phyloP scores from a whole-genome alignment of 169 alveolate genomes.

The Eimeria praecox region DNA sequence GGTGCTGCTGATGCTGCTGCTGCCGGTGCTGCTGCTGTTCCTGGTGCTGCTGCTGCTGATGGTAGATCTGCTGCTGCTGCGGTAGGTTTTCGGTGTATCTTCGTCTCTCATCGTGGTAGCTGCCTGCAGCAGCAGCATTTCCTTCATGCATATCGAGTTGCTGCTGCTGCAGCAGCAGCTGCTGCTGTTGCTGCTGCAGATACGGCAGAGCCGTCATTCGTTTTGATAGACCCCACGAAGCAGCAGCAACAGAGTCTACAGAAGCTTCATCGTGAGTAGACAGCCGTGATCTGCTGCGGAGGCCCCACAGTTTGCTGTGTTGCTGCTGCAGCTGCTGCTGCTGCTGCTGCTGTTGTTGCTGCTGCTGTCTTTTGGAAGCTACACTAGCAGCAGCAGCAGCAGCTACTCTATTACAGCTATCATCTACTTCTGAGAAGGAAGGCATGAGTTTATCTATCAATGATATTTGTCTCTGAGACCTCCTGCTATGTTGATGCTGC shows the following conservation, averaged over 20 bases:
- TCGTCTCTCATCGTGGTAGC: not conserved
- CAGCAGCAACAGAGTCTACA: not conserved
- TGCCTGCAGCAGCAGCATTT: not conserved
- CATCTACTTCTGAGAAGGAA: not conserved
- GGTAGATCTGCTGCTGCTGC: slow-evolving; percentile 45
- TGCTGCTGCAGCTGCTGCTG: slow-evolving; percentile 17
- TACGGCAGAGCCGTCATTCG: not conserved
- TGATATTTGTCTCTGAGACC: not conserved
- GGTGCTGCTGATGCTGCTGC: slow-evolving; percentile 14
- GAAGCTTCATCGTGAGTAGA: slow-evolving; percentile 1
- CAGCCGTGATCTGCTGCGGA: slow-evolving; percentile 14
- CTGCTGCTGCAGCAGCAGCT: slow-evolving; percentile 18
- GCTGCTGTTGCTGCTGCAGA: slow-evolving; percentile 23
- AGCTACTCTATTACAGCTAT: not conserved
- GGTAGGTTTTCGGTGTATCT: not conserved
- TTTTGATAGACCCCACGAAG: not conserved
- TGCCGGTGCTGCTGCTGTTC: not conserved
- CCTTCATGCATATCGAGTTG: too few relatives aligned
- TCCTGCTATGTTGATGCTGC: not conserved
- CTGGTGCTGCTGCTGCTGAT: slow-evolving; percentile 15
- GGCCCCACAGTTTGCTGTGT: not conserved
- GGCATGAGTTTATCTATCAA: not conserved
- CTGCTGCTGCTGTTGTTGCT: slow-evolving; percentile 17
- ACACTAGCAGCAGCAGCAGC: not conserved
- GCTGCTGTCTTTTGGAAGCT: not conserved